Conservation (phyloP, 75 land plant genomes). For the Pinus tabuliformis region DNA sequence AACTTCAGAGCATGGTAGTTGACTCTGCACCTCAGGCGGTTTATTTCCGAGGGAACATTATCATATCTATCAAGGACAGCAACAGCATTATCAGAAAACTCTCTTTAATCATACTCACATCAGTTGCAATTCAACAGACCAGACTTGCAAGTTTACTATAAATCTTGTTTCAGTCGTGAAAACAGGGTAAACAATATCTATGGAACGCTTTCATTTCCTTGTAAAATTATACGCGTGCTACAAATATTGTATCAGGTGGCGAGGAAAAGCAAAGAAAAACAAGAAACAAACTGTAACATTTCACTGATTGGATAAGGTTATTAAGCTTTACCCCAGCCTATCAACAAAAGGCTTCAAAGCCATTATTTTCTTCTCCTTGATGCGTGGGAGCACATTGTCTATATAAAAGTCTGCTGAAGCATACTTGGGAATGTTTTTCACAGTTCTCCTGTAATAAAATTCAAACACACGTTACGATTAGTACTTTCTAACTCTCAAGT, state of each 20-base stretch:
- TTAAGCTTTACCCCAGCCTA: constrained; percentile 74
- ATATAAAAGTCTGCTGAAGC: constrained; percentile 91
- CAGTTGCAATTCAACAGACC: neutral
- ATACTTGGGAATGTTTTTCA: constrained; percentile 95
- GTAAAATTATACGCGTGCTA: neutral
- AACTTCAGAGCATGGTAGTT: constrained; percentile 97
- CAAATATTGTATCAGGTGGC: neutral
- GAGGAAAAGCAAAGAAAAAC: neutral
- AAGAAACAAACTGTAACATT: neutral
- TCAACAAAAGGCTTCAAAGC: constrained; percentile 98
- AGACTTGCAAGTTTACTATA: neutral
- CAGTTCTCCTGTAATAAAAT: constrained; percentile 62
- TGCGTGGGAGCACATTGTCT: constrained; percentile 91
- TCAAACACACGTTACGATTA: neutral
- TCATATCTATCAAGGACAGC: constrained; percentile 67
- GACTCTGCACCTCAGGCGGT: constrained; percentile 85
- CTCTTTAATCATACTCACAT: neutral
- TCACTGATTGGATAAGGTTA: neutral
- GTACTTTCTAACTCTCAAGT: neutral
- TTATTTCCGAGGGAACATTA: constrained; percentile 92
- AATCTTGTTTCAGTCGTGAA: neutral
- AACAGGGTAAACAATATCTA: neutral
- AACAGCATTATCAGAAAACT: neutral
- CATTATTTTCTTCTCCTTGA: constrained; percentile 97
- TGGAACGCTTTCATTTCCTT: neutral